Base-by-base conservation (phyloP, 805 yeast genomes). In the Monosporozyma unispora region DNA sequence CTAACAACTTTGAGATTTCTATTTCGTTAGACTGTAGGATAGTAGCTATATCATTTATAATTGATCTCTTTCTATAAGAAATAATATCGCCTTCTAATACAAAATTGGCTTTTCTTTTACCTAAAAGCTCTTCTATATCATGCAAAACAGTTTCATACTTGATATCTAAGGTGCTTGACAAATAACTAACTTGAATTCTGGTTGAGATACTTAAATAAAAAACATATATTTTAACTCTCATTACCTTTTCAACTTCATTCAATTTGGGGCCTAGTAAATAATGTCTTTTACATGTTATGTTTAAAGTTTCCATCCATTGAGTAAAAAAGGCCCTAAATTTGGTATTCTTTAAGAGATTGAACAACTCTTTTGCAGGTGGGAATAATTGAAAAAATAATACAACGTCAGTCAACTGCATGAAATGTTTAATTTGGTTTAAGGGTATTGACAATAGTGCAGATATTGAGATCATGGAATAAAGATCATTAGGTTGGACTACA, bases 191-290 rank as follows among this genome's bases (percentile, higher is more conserved):
- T 21, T 51, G 53, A 14, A 64, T 46, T 29, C 46, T 50, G 23
- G 52, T 52, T 2, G 67, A 57, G 4, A 64, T 52, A 33, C 61
- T 53, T 47, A 64, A 42, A 50, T 64, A 63, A 43, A 64, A 62
- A 28, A 57, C 57, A 44, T 59, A 60, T 14, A 64, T 58, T 45
- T 63, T 64, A 35, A 55, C 48, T 40, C 64, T 53, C 58, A 63
- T 57, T 16, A 52, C 50, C 28, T 37, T 43, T 19, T 56, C 53
- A 2, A 59, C 57, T 10, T 39, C 48, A 3, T 37, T 38, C 66
- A 66, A 61, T 21, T 48, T 49, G 16, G 50, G 51, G 25, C 45
- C 44, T 10, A 64, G 46, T 25, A 63, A 55, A 7, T 50, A 22
- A 48, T 63, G 58, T 18, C 48, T 18, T 14, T 22, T 9, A 38